Evolutionary conservation across 2,329 filamentous ascomycete genomes (phyloP).

Genomic region (Fusarium sororula): DNA sequence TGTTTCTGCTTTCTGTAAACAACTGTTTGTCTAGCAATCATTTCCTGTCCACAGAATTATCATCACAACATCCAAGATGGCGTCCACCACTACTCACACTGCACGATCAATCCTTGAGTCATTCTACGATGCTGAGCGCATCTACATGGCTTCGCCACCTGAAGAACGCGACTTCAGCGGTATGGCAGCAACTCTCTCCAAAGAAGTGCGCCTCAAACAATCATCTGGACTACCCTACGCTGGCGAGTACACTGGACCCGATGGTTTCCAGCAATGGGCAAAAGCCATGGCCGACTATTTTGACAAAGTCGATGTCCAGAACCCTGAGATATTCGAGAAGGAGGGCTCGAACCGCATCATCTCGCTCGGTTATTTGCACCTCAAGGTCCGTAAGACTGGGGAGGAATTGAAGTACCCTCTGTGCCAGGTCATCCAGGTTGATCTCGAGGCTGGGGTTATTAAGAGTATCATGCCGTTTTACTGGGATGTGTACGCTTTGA

Average conservation of each 20-base stretch:
- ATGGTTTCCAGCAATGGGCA: slow-evolving; percentile 46
- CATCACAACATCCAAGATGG: slow-evolving; percentile 4
- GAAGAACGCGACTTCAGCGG: slow-evolving; percentile 44
- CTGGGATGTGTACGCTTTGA: slow-evolving; percentile 46
- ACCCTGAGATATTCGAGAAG: slow-evolving; percentile 45
- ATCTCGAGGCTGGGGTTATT: slow-evolving; percentile 45
- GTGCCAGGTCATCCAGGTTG: slow-evolving; percentile 45
- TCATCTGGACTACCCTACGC: slow-evolving; percentile 48
- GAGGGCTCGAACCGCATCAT: slow-evolving; percentile 43
- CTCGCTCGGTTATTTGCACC: slow-evolving; percentile 39
- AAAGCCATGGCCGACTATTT: slow-evolving; percentile 42
- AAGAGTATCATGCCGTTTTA: slow-evolving; percentile 47
- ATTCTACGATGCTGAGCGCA: slow-evolving; percentile 48
- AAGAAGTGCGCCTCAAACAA: slow-evolving; percentile 43
- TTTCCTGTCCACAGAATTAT: too few relatives aligned
- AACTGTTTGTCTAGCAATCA: background rate
- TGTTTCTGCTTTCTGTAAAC: background rate
- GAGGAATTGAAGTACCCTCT: slow-evolving; percentile 43
- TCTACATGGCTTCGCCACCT: slow-evolving; percentile 46
- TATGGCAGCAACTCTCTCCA: slow-evolving; percentile 42
- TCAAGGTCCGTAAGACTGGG: slow-evolving; percentile 45
- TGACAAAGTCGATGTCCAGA: slow-evolving; percentile 44
- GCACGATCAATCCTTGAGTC: slow-evolving; percentile 43
- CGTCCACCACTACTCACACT: slow-evolving; percentile 15
- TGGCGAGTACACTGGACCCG: slow-evolving; percentile 43